Conservation (phyloP, 768 basidiomycete genomes). For the Boletus rubroflammeus region DNA sequence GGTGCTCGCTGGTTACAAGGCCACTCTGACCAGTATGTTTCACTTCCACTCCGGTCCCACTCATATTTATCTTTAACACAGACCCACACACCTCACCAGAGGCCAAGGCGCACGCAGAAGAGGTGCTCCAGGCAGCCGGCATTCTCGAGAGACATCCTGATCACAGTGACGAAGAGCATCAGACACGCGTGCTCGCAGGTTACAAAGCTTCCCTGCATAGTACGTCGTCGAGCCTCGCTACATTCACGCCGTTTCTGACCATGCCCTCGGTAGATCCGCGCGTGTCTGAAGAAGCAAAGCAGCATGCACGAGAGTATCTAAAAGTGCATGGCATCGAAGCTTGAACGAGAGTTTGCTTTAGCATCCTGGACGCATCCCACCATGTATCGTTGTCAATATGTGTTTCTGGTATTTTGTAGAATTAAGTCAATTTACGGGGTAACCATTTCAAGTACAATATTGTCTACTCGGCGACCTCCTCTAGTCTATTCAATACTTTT, state of each 20-base stretch:
- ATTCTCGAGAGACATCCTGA: slow-evolving; percentile 32
- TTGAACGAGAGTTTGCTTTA: neutral
- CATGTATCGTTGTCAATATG: neutral
- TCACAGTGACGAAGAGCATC: slow-evolving; percentile 37
- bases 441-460: neutral
- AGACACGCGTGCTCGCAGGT: slow-evolving; percentile 47
- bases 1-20: slow-evolving; percentile 47
- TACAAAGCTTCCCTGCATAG: slow-evolving; percentile 55
- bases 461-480: slow-evolving; percentile 27
- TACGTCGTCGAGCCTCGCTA: slow-evolving; percentile 19
- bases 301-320: slow-evolving; percentile 43
- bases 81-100: slow-evolving; percentile 44
- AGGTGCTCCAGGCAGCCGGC: slow-evolving; percentile 47
- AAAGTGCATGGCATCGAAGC: slow-evolving; percentile 24
- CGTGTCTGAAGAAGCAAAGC: slow-evolving; percentile 47
- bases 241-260: neutral
- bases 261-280: slow-evolving; percentile 35
- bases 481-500: slow-evolving; percentile 42
- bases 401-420: neutral
- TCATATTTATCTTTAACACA: neutral
- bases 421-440: neutral
- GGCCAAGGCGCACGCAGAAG: slow-evolving; percentile 53
- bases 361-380: neutral
- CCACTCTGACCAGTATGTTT: slow-evolving; percentile 41
- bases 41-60: neutral